Evolutionary conservation across 2,329 filamentous ascomycete species (phyloP), one percentile per base, ranked within the genome.

Genomic region (Pseudopyricularia cyperi): DNA sequence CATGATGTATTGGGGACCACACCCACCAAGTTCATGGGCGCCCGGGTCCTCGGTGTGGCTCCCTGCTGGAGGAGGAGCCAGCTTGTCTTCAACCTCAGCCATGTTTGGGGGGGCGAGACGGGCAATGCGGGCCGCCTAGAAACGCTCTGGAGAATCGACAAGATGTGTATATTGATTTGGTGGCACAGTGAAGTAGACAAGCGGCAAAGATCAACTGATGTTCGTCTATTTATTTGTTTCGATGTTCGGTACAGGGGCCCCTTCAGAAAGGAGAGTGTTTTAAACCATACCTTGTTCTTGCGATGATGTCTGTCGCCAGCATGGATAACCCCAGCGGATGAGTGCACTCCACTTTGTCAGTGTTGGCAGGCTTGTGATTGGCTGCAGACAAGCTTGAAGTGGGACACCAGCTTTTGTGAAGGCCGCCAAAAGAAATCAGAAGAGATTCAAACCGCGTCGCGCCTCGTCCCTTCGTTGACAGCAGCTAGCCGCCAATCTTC

Each of bases 1-100:
- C 57, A 33, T 62, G 28, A 5, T 30, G 28, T 30, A 9, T 30
- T 30, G 28, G 28, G 28, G 28, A 9, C 5, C 5, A 30, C 3
- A 44, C 63, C 55, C 68, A 82, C 80, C 74, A 55, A 82, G 68
- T 53, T 82, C 78, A 62, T 74, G 79, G 44, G 79, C 79, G 58
- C 79, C 80, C 48, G 79, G 72, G 58, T 82, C 79, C 44, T 71
- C 67, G 32, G 69, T 71, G 54, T 65, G 68, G 30, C 60, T 68
- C 56, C 65, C 65, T 52, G 60, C 61, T 7, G 71, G 71, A 48
- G 69, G 71, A 48, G 69, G 67, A 53, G 68, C 62, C 50, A 73
- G 60, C 53, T 63, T 68, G 57, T 66, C 62, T 49, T 67, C 58
- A 51, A 64, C 62, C 54, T 64, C 62, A 37, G 63, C 57, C 61